A percentile compares a stretch with the other conserved stretches of the same genome.
These are phyloP conservation scores for Plenodomus lindquistii DNA, from an alignment of 2,329 filamentous ascomycete species.

Conservation along the genomic window DNA sequence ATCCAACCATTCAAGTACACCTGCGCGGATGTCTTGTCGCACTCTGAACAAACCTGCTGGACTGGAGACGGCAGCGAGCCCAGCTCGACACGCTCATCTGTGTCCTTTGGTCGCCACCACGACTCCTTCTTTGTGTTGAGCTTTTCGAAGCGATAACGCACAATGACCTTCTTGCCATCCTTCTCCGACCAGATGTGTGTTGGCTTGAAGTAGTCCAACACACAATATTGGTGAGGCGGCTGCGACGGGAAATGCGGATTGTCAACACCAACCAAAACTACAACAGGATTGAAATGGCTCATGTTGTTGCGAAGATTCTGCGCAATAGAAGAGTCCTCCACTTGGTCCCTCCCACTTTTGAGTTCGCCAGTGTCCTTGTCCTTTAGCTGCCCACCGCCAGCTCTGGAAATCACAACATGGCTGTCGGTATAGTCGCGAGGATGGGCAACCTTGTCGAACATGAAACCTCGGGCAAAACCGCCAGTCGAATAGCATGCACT, in stretches of 20 bases:
- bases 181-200: slow-evolving; percentile 71
- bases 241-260: slow-evolving; percentile 54
- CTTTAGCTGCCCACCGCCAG: slow-evolving; percentile 59
- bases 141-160: slow-evolving; percentile 69
- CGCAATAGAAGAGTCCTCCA: slow-evolving; percentile 40
- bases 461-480: slow-evolving; percentile 58
- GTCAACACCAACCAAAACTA: slow-evolving; percentile 55
- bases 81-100: slow-evolving; percentile 29
- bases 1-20: slow-evolving; percentile 58
- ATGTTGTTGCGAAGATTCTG: slow-evolving; percentile 54
- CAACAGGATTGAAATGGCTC: slow-evolving; percentile 55
- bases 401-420: slow-evolving; percentile 65
- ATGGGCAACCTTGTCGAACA: slow-evolving; percentile 61
- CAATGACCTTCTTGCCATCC: slow-evolving; percentile 50
- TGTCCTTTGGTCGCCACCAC: slow-evolving; percentile 60
- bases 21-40: slow-evolving; percentile 38
- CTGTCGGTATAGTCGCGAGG: slow-evolving; percentile 61
- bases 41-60: slow-evolving; percentile 45
- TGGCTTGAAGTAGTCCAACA: slow-evolving; percentile 70
- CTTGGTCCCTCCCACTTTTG: slow-evolving; percentile 54
- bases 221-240: slow-evolving; percentile 63
- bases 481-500: slow-evolving; percentile 60
- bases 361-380: slow-evolving; percentile 53
- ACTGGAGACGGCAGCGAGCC: slow-evolving; percentile 32
- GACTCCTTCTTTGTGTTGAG: slow-evolving; percentile 55